These are phyloP conservation scores for Harrya chromipes DNA, from an alignment of 768 basidiomycete species.

Conservation along the genomic window DNA sequence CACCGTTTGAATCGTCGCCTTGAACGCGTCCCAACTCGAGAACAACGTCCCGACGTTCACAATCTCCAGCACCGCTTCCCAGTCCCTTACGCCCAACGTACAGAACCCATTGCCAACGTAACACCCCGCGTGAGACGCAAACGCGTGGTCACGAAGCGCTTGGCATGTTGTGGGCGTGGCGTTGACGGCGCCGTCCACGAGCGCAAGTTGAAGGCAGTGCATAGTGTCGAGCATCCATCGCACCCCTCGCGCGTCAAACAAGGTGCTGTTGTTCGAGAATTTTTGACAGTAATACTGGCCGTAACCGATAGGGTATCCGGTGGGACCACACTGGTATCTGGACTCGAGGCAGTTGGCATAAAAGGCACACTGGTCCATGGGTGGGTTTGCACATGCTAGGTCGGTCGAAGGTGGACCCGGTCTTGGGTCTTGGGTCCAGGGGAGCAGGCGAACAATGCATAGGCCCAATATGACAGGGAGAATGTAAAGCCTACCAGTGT, in stretches of 20 bases:
- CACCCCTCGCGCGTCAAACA: slow-evolving; percentile 34
- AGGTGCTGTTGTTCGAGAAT: slow-evolving; percentile 30
- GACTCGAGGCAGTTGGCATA: slow-evolving; percentile 45
- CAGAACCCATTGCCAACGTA: slow-evolving; percentile 44
- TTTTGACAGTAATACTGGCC: slow-evolving; percentile 40
- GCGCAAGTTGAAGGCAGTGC: slow-evolving; percentile 43
- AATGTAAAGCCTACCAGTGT: neutral
- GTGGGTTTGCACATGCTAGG: slow-evolving; percentile 28
- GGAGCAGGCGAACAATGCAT: neutral
- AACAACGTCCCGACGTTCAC: slow-evolving; percentile 14
- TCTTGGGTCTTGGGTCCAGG: neutral
- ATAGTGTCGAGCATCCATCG: slow-evolving; percentile 45
- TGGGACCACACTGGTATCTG: slow-evolving; percentile 42
- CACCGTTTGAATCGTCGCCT: slow-evolving; percentile 5
- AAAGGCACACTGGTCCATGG: slow-evolving; percentile 40
- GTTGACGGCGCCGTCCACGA: slow-evolving; percentile 37
- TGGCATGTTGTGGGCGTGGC: slow-evolving; percentile 28
- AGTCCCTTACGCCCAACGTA: slow-evolving; percentile 33
- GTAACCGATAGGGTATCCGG: slow-evolving; percentile 43
- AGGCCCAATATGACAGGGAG: neutral
- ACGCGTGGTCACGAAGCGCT: slow-evolving; percentile 36
- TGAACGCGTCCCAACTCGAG: slow-evolving; percentile 18
- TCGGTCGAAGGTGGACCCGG: slow-evolving; percentile 16
- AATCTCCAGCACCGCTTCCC: slow-evolving; percentile 37
- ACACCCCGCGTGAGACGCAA: slow-evolving; percentile 41